phyloP scores from a whole-genome alignment of 257 asterid genomes.

The Solanum dulcamara region DNA sequence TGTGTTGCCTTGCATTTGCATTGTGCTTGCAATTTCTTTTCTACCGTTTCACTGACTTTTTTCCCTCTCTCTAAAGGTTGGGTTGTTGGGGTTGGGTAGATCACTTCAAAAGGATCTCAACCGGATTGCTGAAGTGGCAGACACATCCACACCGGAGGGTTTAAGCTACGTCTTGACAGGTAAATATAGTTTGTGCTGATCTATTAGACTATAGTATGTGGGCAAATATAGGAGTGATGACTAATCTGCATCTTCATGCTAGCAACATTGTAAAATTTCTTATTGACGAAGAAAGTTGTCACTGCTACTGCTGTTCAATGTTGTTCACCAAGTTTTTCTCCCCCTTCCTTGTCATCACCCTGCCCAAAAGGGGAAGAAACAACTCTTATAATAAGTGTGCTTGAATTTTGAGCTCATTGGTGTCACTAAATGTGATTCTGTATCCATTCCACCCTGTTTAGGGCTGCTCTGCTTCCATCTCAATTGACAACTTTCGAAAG shows the following conservation, averaged over 20 bases:
- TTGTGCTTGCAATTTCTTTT: not conserved
- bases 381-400: not conserved
- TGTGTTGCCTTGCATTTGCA: not conserved
- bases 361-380: not conserved
- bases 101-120: conserved; percentile 87
- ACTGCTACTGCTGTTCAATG: not conserved
- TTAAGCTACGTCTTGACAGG: conserved; percentile 93
- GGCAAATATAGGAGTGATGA: not conserved
- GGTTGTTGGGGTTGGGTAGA: conserved; percentile 80
- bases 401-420: not conserved
- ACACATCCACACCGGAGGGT: conserved; percentile 85
- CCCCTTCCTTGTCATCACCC: not conserved
- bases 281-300: not conserved
- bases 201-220: not conserved
- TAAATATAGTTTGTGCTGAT: conserved; percentile 10
- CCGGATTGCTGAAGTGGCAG: conserved; percentile 82
- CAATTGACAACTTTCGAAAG: not conserved
- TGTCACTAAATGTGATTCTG: not conserved
- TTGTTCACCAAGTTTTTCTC: not conserved
- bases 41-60: not conserved
- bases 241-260: not conserved
- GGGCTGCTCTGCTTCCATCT: not conserved
- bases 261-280: not conserved
- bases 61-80: conserved; percentile 46
- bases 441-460: not conserved